These are phyloP conservation scores for Fraxinus excelsior DNA, from an alignment of 257 asterid genomes.

Conservation along the genomic window DNA sequence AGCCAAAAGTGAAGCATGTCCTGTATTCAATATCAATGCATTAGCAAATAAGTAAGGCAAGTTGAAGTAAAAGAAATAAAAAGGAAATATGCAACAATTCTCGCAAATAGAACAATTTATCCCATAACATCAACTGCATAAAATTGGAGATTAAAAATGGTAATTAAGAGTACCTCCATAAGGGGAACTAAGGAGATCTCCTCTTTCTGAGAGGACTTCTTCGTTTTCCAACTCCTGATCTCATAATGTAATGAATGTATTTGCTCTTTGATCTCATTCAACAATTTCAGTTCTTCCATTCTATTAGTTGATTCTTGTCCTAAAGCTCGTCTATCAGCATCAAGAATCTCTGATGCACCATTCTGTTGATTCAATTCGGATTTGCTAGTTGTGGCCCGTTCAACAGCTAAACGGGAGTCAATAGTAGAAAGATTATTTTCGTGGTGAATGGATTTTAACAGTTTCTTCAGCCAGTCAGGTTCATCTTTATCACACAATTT, in stretches of 20 bases:
- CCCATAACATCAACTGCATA: neutral
- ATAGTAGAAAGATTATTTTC: slow-evolving; percentile 43
- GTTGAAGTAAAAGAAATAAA: neutral
- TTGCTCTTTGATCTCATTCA: slow-evolving; percentile 65
- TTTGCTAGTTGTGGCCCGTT: slow-evolving; percentile 33
- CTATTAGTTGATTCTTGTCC: slow-evolving; percentile 30
- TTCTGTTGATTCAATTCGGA: slow-evolving; percentile 33
- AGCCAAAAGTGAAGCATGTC: slow-evolving; percentile 75
- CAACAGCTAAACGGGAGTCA: slow-evolving; percentile 41
- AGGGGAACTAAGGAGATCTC: slow-evolving; percentile 41
- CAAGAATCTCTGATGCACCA: slow-evolving; percentile 42
- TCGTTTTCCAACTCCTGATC: slow-evolving; percentile 45
- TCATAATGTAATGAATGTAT: slow-evolving; percentile 52
- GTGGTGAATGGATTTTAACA: slow-evolving; percentile 41
- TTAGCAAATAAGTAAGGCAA: neutral
- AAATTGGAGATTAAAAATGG: neutral
- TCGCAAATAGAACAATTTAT: neutral
- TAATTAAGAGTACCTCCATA: slow-evolving; percentile 44
- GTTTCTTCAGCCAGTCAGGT: slow-evolving; percentile 65
- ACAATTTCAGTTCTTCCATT: slow-evolving; percentile 57
- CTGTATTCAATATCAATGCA: slow-evolving; percentile 37
- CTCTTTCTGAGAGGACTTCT: slow-evolving; percentile 30
- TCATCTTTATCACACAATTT: slow-evolving; percentile 43
- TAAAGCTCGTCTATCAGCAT: slow-evolving; percentile 34
- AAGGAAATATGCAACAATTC: neutral